Evolutionary conservation across 2,329 filamentous ascomycete genomes (phyloP).

Genomic region (Calonectria montana): DNA sequence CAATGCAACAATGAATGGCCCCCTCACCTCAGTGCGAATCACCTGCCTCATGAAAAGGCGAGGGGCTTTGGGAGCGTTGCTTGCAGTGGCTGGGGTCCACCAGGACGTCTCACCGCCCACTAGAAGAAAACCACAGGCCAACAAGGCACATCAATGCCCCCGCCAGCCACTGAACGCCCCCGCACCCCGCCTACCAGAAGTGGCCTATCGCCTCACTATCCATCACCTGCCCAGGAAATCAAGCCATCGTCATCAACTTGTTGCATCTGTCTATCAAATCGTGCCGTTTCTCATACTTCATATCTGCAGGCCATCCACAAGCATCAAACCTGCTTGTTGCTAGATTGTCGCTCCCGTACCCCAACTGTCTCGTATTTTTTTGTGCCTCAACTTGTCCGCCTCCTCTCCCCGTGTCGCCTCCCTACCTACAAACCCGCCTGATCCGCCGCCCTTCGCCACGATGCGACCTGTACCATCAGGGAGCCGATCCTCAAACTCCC

Average conservation of each 20-base stretch:
- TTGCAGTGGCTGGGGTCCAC: neutral
- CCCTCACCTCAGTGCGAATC: neutral
- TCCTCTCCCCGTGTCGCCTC: neutral
- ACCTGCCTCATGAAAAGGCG: neutral
- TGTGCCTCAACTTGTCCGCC: neutral
- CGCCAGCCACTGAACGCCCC: constrained; percentile 12
- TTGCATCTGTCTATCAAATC: constrained; percentile 21
- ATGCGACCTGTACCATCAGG: constrained; percentile 43
- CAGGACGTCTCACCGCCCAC: constrained; percentile 2
- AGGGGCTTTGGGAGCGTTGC: neutral
- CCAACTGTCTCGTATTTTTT: neutral
- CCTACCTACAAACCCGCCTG: constrained; percentile 7
- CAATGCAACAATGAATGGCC: neutral
- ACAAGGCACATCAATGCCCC: constrained; percentile 4
- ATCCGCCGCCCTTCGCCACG: constrained; percentile 26
- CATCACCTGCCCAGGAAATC: constrained; percentile 29
- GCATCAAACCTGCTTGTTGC: neutral
- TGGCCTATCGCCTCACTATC: constrained; percentile 34
- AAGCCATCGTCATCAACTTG: constrained; percentile 39
- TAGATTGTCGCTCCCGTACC: neutral
- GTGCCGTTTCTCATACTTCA: neutral
- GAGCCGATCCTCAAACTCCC: constrained; percentile 35
- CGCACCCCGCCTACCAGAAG: constrained; percentile 35
- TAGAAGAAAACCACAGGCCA: neutral
- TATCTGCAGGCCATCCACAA: neutral